Conservation (phyloP, 2,329 filamentous ascomycete species). For the Beauveria rudraprayagi region DNA sequence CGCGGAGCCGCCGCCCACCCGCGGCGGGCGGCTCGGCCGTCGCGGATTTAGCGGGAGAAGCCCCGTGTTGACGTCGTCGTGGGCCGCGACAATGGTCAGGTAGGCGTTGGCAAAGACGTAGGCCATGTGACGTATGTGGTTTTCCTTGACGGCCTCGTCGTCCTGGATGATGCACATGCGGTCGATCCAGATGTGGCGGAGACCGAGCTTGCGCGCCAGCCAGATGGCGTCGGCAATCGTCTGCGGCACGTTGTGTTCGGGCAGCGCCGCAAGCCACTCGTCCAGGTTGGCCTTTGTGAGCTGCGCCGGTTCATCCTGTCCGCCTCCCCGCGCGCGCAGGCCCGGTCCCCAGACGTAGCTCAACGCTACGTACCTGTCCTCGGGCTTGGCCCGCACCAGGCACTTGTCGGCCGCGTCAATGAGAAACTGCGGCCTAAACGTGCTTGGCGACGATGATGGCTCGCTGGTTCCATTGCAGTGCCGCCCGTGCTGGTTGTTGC, state of each 20-base stretch:
- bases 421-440: constrained; percentile 33
- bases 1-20: constrained; percentile 13
- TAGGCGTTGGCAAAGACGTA: constrained; percentile 37
- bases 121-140: constrained; percentile 37
- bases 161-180: constrained; percentile 38
- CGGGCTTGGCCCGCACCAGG: constrained; percentile 30
- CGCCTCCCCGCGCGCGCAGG: constrained; percentile 16
- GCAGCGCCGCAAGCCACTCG: constrained; percentile 26
- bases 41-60: constrained; percentile 29
- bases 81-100: constrained; percentile 35
- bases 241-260: constrained; percentile 31
- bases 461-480: constrained; percentile 28
- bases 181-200: constrained; percentile 40
- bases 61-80: constrained; percentile 31
- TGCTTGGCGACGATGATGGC: constrained; percentile 16
- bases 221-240: constrained; percentile 38
- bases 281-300: constrained; percentile 30
- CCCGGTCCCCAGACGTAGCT: constrained; percentile 36
- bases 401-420: constrained; percentile 32
- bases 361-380: constrained; percentile 35
- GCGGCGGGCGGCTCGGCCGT: constrained; percentile 20
- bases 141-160: constrained; percentile 29
- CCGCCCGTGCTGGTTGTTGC: constrained; percentile 32
- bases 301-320: constrained; percentile 21
- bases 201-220: constrained; percentile 34